A percentile compares a stretch with the other conserved stretches of the same genome.
Evolutionary conservation across 352 stramenopile genomes (phyloP).

Genomic region (Phytophthora cactorum): DNA sequence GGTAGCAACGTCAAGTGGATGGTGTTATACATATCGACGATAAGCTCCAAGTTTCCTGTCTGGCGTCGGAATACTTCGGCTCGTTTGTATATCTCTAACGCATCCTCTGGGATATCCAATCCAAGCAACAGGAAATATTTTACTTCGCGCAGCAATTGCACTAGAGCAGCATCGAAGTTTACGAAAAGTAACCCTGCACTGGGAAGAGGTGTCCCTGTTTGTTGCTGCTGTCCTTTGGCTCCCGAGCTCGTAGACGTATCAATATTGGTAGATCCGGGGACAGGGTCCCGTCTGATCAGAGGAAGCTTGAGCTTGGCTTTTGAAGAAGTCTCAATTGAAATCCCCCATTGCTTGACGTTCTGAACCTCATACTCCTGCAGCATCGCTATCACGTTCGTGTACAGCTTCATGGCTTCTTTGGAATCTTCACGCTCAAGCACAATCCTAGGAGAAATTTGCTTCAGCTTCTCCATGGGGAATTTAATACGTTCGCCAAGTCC

Average conservation of each 20-base stretch:
- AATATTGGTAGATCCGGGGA: conserved; percentile 14
- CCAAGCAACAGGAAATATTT: conserved; percentile 94
- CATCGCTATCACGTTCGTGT: conserved; percentile 88
- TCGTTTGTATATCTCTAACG: conserved; percentile 91
- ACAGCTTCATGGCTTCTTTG: conserved; percentile 91
- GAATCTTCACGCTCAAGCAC: conserved; percentile 91
- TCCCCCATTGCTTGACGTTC: conserved; percentile 81
- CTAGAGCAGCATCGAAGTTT: conserved; percentile 92
- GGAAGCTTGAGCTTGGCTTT: conserved; percentile 90
- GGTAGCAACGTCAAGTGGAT: conserved; percentile 88
- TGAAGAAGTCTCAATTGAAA: conserved; percentile 81
- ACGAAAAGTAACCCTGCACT: conserved; percentile 62
- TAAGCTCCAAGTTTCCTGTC: conserved; percentile 92
- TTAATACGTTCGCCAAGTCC: conserved; percentile 87
- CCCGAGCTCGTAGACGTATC: conserved; percentile 7
- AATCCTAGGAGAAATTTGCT: conserved; percentile 72
- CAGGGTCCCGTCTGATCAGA: conserved; percentile 69
- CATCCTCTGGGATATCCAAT: conserved; percentile 89
- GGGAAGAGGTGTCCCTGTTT: conserved; percentile 6
- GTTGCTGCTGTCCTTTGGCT: conserved; percentile 20
- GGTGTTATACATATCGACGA: conserved; percentile 94
- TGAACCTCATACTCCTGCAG: conserved; percentile 85
- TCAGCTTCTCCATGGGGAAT: conserved; percentile 90
- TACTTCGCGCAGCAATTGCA: conserved; percentile 92
- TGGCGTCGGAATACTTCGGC: conserved; percentile 92